These are phyloP conservation scores for Anthracocystis panici-leucophaei DNA, from an alignment of 1,284 basidiomycete species.

Conservation along the genomic window DNA sequence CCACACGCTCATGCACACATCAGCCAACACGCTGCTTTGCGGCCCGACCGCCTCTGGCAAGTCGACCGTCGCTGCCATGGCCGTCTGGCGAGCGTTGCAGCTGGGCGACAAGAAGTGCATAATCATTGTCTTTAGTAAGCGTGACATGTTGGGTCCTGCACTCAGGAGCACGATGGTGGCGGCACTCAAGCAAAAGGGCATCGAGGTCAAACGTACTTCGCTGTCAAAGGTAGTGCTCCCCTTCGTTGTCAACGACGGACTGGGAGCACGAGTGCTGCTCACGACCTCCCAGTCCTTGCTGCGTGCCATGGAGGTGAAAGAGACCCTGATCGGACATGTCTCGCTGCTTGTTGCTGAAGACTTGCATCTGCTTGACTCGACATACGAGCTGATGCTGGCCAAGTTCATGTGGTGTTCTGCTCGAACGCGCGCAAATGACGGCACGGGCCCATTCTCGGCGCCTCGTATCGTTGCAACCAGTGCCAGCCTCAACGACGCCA, in stretches of 20 bases:
- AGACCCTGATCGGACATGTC: constrained; percentile 19
- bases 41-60: constrained; percentile 87
- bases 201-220: constrained; percentile 30
- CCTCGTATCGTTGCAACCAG: constrained; percentile 82
- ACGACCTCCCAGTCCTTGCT: constrained; percentile 69
- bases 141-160: constrained; percentile 28
- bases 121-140: constrained; percentile 17
- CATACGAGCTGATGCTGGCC: constrained; percentile 86
- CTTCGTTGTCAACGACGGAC: constrained; percentile 15
- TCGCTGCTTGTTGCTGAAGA: constrained; percentile 83
- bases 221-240: constrained; percentile 28
- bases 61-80: constrained; percentile 74
- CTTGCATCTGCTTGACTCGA: constrained; percentile 83
- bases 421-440: not conserved
- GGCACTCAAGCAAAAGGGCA: constrained; percentile 35
- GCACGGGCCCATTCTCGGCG: not conserved
- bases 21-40: constrained; percentile 81
- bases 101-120: constrained; percentile 17
- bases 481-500: constrained; percentile 82
- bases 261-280: constrained; percentile 64
- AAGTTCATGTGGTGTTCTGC: constrained; percentile 61
- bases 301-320: constrained; percentile 46
- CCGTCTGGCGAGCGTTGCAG: constrained; percentile 38
- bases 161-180: constrained; percentile 16
- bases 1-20: constrained; percentile 83